Base-by-base conservation (phyloP, 768 basidiomycete species). In the Suillus paluster region DNA sequence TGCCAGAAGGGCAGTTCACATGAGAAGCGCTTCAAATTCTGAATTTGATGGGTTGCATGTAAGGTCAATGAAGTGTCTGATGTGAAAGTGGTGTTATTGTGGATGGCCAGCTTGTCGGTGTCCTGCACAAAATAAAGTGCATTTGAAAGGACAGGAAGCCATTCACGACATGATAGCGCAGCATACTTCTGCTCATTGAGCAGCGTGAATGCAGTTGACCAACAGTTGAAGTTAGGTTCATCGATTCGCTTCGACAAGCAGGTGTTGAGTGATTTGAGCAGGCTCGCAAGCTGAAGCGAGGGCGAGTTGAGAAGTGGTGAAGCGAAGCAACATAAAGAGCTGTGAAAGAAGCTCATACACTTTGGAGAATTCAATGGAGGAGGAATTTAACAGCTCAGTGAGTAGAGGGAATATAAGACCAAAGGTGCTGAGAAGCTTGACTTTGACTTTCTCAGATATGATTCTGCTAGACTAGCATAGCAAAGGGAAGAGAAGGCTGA, bases 181-280 rank as follows among this genome's bases (percentile, higher is more conserved):
- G 70, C 65, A 70, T 89, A 84, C 19, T 82, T 58, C 0, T 73
- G 77, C 63, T 95, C 94, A 73, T 95, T 97, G 54, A 99, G 77
- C 14, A 71, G 71, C 1, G 84, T 79, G 75, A 94, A 97, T 0
- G 93, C 95, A 1, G 75, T 72, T 3, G 99, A 79, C 2, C 97
- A 89, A 33, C 86, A 83, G 60, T 96, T 92, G 65, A 97, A 98
- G 73, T 99, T 94, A 3, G 95, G 92, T 70, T 99, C 95, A 60
- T 97, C 94, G 38, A 95, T 74, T 8, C 95, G 84, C 67, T 87
- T 90, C 1, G 74, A 73, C 1, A 95, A 97, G 71, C 89, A 99
- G 0, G 97, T 88, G 68, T 99, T 99, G 64, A 99, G 80, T 0
- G 81, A 81, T 9, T 82, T 83, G 58, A 94, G 68, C 5, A 95